These are phyloP conservation scores for Pestalotiopsis sp. DNA, from an alignment of 2,329 filamentous ascomycete species.

Conservation along the genomic window DNA sequence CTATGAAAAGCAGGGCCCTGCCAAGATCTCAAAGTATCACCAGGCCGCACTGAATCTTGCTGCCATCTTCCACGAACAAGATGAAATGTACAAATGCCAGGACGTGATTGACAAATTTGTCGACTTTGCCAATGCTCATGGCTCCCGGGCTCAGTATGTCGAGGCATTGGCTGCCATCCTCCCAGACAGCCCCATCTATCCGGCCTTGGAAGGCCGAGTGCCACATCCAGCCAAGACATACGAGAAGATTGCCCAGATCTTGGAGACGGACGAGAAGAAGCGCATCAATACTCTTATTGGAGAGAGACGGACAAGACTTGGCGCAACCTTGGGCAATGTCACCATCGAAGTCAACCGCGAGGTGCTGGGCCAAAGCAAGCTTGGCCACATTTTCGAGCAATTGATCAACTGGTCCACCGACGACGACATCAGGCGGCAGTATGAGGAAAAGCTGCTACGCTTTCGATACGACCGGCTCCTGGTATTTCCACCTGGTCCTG, in stretches of 20 bases:
- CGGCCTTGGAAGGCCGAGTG: slow-evolving; percentile 79
- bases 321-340: slow-evolving; percentile 80
- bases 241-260: slow-evolving; percentile 76
- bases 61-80: slow-evolving; percentile 68
- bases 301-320: slow-evolving; percentile 83
- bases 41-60: slow-evolving; percentile 72
- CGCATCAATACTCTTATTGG: slow-evolving; percentile 88
- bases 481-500: slow-evolving; percentile 60
- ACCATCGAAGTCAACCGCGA: slow-evolving; percentile 86
- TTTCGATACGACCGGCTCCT: slow-evolving; percentile 78
- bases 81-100: slow-evolving; percentile 63
- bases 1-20: slow-evolving; percentile 74
- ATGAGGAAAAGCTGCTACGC: slow-evolving; percentile 87
- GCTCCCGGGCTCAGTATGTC: slow-evolving; percentile 72
- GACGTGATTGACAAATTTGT: slow-evolving; percentile 79
- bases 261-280: slow-evolving; percentile 84
- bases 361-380: slow-evolving; percentile 70
- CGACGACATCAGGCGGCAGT: slow-evolving; percentile 78
- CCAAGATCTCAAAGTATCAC: slow-evolving; percentile 73
- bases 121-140: slow-evolving; percentile 70
- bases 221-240: slow-evolving; percentile 80
- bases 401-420: slow-evolving; percentile 90
- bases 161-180: slow-evolving; percentile 75
- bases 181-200: slow-evolving; percentile 79
- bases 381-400: slow-evolving; percentile 79